Base-by-base conservation (phyloP, 305 asterid genomes). In the Nicotiana rustica region DNA sequence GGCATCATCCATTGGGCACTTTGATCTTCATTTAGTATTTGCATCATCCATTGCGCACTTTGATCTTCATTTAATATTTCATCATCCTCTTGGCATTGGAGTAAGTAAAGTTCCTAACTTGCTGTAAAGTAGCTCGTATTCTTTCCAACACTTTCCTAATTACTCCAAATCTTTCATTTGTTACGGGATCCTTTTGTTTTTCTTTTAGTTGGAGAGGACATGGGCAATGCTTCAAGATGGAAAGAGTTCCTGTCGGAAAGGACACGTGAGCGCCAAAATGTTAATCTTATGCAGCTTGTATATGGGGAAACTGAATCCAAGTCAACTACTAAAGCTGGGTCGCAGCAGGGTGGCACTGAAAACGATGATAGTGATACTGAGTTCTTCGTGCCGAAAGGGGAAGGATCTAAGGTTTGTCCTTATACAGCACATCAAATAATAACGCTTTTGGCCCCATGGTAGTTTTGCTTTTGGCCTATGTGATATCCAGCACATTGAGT, bases 231-330 rank as follows among this genome's bases (percentile, higher is more conserved):
- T 68, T 89, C 97, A 60, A 93, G 95, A 88, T 96, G 99, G 99
- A 96, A 92, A 88, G 96, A 93, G 81, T 86, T 90, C 70, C 84
- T 93, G 91, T 89, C 85, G 14, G 98, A 92, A 86, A 91, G 95
- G 86, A 92, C 91, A 82, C 86, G 94, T 60, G 85, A 91, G 31
- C 89, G 92, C 79, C 89, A 87, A 87, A 91, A 79, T n/a, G 82
- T 88, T 85, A 92, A 96, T 88, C 97, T 96, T 84, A 90, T 90
- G 97, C 96, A 92, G 84, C 97, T 95, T 83, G 98, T 96, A 80
- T 95, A 96, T 87, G 97, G 95, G 86, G 88, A 88, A 65, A 86
- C 94, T 85, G 89, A 86, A 78, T 81, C 89, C 69, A 89, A 81
- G 86, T 85, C 90, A 35, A 65, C 33, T 67, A 19, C 89, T 78